These are phyloP conservation scores for Solanum rostratum DNA, from an alignment of 257 asterid species.

Conservation along the genomic window DNA sequence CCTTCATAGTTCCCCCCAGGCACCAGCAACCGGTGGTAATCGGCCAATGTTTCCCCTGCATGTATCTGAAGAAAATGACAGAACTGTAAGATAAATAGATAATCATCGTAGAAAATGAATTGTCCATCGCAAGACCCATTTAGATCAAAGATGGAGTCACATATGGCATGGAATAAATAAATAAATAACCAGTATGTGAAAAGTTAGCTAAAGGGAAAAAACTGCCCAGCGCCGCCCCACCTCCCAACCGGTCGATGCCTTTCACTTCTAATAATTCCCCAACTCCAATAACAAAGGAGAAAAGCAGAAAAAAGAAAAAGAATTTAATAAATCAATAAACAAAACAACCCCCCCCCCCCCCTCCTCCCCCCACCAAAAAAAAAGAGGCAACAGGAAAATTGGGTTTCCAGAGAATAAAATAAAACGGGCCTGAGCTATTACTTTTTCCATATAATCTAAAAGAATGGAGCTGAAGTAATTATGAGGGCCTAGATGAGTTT, in stretches of 20 bases:
- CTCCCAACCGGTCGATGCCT: not conserved
- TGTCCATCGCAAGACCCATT: not conserved
- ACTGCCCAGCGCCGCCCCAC: not conserved
- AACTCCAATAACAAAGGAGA: not conserved
- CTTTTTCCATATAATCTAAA: not conserved
- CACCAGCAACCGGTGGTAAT: conserved; percentile 67
- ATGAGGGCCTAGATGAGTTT: not conserved
- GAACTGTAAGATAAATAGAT: not conserved
- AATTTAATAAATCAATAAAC: not conserved
- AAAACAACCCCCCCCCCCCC: too few relatives aligned
- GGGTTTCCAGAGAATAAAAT: not conserved
- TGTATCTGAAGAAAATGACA: conserved; percentile 26
- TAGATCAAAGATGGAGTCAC: not conserved
- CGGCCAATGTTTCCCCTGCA: conserved; percentile 46
- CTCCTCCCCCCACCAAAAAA: too few relatives aligned
- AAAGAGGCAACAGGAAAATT: not conserved
- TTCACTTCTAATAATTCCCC: not conserved
- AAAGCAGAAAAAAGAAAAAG: not conserved
- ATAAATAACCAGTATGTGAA: not conserved
- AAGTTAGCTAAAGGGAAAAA: not conserved
- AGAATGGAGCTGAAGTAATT: not conserved
- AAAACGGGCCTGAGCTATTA: not conserved
- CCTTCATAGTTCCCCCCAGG: conserved; percentile 71
- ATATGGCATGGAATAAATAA: not conserved
- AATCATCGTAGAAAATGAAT: not conserved